phyloP scores from a whole-genome alignment of 495 filamentous ascomycete genomes.

The Lophiotrema nucula region DNA sequence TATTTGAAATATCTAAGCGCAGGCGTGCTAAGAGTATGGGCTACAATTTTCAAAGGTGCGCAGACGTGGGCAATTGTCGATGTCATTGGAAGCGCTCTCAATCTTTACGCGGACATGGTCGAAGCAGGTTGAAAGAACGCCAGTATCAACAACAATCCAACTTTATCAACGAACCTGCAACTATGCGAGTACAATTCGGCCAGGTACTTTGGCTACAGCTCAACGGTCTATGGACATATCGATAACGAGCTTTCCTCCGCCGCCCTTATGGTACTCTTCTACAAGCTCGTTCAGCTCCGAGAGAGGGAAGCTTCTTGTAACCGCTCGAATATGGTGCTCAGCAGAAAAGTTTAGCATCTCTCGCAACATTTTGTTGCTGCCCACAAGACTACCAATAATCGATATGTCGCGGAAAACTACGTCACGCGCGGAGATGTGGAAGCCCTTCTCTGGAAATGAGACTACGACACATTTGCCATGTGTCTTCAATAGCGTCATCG shows the following conservation, averaged over 20 bases:
- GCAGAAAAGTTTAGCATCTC: constrained; percentile 43
- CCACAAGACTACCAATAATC: constrained; percentile 42
- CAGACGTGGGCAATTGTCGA: constrained; percentile 68
- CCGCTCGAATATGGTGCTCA: constrained; percentile 36
- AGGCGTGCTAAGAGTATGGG: constrained; percentile 65
- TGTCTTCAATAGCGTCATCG: constrained; percentile 41
- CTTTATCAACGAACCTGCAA: too few species aligned
- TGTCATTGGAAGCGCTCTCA: constrained; percentile 60
- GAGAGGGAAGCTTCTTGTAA: constrained; percentile 41
- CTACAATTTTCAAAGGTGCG: constrained; percentile 64
- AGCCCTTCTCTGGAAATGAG: constrained; percentile 41
- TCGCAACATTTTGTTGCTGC: constrained; percentile 40
- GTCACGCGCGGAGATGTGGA: constrained; percentile 42
- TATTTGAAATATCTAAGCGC: constrained; percentile 61
- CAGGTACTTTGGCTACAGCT: too few species aligned
- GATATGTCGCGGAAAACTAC: constrained; percentile 44
- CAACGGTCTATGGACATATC: constrained; percentile 37
- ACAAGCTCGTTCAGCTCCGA: constrained; percentile 44
- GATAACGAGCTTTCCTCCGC: constrained; percentile 45
- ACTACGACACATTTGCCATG: constrained; percentile 46
- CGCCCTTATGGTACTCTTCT: constrained; percentile 45
- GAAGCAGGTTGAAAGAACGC: constrained; percentile 46
- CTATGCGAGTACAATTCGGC: too few species aligned
- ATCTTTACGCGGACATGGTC: constrained; percentile 63
- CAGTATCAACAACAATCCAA: too few species aligned